phyloP scores from a whole-genome alignment of 202 grass and related monocot species.

The Eragrostis tef region DNA sequence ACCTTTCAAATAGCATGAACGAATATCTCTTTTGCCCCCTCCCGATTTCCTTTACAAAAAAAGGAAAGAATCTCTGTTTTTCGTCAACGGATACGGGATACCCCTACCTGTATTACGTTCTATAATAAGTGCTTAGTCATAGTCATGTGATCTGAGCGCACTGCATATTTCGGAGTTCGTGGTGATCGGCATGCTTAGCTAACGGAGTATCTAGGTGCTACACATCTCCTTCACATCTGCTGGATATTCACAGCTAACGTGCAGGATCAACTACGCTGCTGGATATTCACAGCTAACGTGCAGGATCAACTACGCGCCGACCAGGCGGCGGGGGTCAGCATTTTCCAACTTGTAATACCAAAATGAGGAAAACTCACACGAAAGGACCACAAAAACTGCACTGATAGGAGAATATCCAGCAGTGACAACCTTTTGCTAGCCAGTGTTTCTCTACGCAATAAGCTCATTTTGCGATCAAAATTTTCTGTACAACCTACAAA shows the following conservation, averaged over 20 bases:
- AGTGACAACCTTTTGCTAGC: too few species aligned
- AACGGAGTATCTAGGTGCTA: background rate
- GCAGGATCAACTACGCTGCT: background rate
- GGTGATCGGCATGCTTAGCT: background rate
- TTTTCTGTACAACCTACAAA: constrained; percentile 16
- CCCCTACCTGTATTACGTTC: too few species aligned
- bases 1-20: too few species aligned
- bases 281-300: background rate
- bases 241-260: background rate
- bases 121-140: too few species aligned
- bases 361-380: background rate
- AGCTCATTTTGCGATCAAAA: constrained; percentile 2
- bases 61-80: too few species aligned
- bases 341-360: too few species aligned
- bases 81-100: too few species aligned
- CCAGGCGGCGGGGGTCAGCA: background rate
- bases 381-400: background rate
- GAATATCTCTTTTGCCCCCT: too few species aligned
- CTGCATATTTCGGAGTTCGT: background rate
- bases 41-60: too few species aligned
- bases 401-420: too few species aligned
- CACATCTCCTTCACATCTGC: background rate
- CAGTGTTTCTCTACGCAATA: background rate
- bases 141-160: too few species aligned
- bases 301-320: background rate